Conservation (phyloP, 2,329 filamentous ascomycete genomes). For the Penicillium rolfsii region DNA sequence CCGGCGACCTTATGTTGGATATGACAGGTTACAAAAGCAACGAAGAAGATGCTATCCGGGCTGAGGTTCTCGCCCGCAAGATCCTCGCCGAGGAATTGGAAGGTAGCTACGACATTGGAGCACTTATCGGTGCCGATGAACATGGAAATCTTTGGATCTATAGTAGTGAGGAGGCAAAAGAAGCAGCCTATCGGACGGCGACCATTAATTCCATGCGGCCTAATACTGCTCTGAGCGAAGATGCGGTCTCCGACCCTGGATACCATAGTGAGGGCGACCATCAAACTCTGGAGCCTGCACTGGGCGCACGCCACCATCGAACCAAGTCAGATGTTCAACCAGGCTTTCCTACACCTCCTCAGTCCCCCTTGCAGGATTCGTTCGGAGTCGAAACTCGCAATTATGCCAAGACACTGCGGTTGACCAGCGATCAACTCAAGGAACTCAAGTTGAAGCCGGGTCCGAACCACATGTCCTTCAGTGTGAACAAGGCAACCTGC, state of each 20-base stretch:
- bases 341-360: conserved; percentile 63
- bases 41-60: conserved; percentile 87
- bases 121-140: conserved; percentile 92
- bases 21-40: conserved; percentile 97
- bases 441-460: conserved; percentile 78
- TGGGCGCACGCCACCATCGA: conserved; percentile 51
- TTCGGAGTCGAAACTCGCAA: conserved; percentile 72
- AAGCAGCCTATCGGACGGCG: conserved; percentile 73
- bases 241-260: conserved; percentile 87
- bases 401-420: conserved; percentile 92
- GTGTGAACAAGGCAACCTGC: conserved; percentile 91
- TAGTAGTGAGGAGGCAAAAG: conserved; percentile 94
- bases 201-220: conserved; percentile 57
- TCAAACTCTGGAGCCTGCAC: conserved; percentile 69
- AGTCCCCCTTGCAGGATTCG: conserved; percentile 53
- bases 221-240: conserved; percentile 61
- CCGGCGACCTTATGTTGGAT: conserved; percentile 93
- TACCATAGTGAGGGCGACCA: conserved; percentile 85
- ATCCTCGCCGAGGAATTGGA: conserved; percentile 91
- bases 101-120: conserved; percentile 93
- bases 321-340: conserved; percentile 73
- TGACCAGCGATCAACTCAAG: conserved; percentile 95
- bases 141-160: conserved; percentile 99
- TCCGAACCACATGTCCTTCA: conserved; percentile 94
- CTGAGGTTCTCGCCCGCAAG: conserved; percentile 90